These are phyloP conservation scores for Fusarium sulawesiense DNA, from an alignment of 2,329 filamentous ascomycete species.

Conservation along the genomic window DNA sequence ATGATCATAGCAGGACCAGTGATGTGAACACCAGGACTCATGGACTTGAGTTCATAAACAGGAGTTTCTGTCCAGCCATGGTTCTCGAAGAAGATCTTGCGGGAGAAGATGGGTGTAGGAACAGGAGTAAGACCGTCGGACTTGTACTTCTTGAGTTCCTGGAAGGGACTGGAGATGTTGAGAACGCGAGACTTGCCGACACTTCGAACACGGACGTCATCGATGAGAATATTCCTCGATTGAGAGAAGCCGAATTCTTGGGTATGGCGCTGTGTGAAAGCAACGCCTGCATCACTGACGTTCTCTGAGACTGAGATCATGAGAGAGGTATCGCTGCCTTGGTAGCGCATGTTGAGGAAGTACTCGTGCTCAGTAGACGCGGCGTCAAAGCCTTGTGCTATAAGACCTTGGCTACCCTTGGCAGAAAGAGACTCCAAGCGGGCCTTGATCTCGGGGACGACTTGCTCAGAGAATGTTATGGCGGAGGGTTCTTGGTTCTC, in stretches of 20 bases:
- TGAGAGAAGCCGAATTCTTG: slow-evolving; percentile 57
- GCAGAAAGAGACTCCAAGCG: slow-evolving; percentile 43
- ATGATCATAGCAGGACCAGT: slow-evolving; percentile 76
- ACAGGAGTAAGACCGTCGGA: slow-evolving; percentile 2
- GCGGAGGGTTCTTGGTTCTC: slow-evolving; percentile 55
- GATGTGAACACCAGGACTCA: slow-evolving; percentile 37
- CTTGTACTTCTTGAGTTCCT: slow-evolving; percentile 40
- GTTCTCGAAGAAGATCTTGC: slow-evolving; percentile 44
- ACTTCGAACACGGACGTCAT: slow-evolving; percentile 57
- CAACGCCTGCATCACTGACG: slow-evolving; percentile 46
- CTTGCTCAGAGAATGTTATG: slow-evolving; percentile 42
- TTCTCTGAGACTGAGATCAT: slow-evolving; percentile 51
- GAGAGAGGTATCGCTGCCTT: slow-evolving; percentile 56
- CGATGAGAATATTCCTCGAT: slow-evolving; percentile 54
- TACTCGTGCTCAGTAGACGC: slow-evolving; percentile 57
- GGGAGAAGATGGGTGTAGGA: slow-evolving; percentile 34
- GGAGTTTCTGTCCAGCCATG: slow-evolving; percentile 44
- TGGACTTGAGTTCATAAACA: slow-evolving; percentile 42
- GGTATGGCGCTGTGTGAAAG: slow-evolving; percentile 52
- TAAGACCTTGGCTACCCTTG: slow-evolving; percentile 39
- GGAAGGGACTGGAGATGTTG: slow-evolving; percentile 42
- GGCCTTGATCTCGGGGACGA: slow-evolving; percentile 26
- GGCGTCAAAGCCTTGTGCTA: slow-evolving; percentile 52
- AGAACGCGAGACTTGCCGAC: slow-evolving; percentile 47
- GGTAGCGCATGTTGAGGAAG: slow-evolving; percentile 59